These are phyloP conservation scores for Lomentospora prolificans DNA, from an alignment of 2,329 filamentous ascomycete genomes.

Conservation along the genomic window DNA sequence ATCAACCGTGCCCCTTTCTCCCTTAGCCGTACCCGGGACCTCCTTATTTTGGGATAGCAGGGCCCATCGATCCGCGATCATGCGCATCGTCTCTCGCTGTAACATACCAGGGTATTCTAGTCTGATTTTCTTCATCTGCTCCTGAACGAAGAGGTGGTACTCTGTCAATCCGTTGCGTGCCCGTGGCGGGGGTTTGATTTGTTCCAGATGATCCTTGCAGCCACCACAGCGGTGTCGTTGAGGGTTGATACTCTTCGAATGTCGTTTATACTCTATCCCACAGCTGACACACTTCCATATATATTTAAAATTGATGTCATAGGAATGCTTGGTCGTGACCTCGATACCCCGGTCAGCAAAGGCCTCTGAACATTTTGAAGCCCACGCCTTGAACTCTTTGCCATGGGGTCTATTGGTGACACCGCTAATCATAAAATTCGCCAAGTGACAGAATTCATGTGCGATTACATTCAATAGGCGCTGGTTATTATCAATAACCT, in stretches of 20 bases:
- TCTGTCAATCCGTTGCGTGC: slow-evolving; percentile 20
- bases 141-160: slow-evolving; percentile 50
- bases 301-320: slow-evolving; percentile 88
- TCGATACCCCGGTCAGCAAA: slow-evolving; percentile 56
- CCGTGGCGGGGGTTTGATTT: slow-evolving; percentile 70
- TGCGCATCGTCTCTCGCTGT: slow-evolving; percentile 60
- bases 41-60: slow-evolving; percentile 34
- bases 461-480: slow-evolving; percentile 84
- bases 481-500: slow-evolving; percentile 70
- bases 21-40: neutral
- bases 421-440: slow-evolving; percentile 79
- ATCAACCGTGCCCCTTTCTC: neutral
- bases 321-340: slow-evolving; percentile 84
- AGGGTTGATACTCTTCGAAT: slow-evolving; percentile 77
- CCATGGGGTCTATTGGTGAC: slow-evolving; percentile 73
- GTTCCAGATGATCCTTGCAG: slow-evolving; percentile 62
- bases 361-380: slow-evolving; percentile 37
- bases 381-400: slow-evolving; percentile 73
- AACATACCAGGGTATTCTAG: slow-evolving; percentile 44
- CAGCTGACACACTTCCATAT: slow-evolving; percentile 71
- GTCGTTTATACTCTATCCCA: slow-evolving; percentile 64
- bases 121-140: slow-evolving; percentile 54
- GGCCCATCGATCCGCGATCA: slow-evolving; percentile 54
- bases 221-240: slow-evolving; percentile 60
- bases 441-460: slow-evolving; percentile 92